phyloP scores from a whole-genome alignment of 345 rosid genomes.

The Eucalyptus regnans region DNA sequence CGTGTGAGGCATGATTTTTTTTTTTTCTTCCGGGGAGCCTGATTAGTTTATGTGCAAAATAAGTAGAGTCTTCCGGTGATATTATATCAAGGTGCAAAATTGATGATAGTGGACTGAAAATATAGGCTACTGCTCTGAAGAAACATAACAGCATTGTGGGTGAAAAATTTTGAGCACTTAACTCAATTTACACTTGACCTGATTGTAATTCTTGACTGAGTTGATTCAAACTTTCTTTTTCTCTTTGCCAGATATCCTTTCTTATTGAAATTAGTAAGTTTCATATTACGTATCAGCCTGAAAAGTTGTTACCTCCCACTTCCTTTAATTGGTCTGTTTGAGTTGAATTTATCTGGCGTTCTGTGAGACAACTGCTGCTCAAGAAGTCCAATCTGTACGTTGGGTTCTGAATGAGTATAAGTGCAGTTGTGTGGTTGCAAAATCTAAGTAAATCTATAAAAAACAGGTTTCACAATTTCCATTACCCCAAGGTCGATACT shows the following conservation, averaged over 20 bases:
- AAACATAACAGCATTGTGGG: not conserved
- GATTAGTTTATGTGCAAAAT: not conserved
- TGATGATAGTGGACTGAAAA: not conserved
- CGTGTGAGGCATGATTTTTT: accelerated
- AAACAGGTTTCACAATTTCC: not conserved
- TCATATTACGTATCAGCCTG: not conserved
- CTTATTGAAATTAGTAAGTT: not conserved
- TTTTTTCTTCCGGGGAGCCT: no score
- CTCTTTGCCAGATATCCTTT: not conserved
- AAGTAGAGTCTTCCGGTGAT: accelerated
- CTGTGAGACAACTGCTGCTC: not conserved
- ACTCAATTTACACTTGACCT: not conserved
- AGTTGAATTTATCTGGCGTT: not conserved
- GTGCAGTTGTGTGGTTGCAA: not conserved
- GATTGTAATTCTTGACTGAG: not conserved
- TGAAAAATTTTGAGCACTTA: not conserved
- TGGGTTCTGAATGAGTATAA: not conserved
- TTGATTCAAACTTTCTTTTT: not conserved
- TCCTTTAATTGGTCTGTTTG: not conserved
- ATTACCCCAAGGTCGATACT: not conserved
- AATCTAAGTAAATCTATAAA: not conserved
- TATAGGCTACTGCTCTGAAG: not conserved
- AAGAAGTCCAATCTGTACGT: not conserved
- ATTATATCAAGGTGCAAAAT: not conserved
- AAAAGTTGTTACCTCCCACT: not conserved